Conservation (phyloP, 805 yeast species). For the Yamadazyma sp. region DNA sequence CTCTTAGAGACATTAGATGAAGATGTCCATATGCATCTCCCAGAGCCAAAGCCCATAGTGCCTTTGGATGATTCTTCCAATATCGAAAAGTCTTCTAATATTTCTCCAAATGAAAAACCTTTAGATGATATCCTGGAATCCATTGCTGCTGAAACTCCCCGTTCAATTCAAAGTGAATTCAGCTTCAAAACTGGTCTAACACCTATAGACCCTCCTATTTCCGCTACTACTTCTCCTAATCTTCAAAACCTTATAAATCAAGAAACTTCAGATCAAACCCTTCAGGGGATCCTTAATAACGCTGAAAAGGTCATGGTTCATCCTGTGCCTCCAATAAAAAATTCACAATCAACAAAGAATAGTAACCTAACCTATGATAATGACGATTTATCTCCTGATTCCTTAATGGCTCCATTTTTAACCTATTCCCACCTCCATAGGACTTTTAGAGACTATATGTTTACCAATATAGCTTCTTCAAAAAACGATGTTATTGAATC, state of each 20-base stretch:
- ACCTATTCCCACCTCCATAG: slow-evolving; percentile 26
- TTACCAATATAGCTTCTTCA: slow-evolving; percentile 24
- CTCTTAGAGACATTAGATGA: slow-evolving; percentile 9
- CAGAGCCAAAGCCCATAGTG: too few relatives aligned
- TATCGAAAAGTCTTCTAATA: too few relatives aligned
- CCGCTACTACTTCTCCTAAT: slow-evolving; percentile 6
- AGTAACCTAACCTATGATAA: not conserved
- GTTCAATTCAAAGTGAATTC: not conserved
- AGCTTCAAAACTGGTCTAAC: not conserved
- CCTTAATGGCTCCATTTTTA: slow-evolving; percentile 13
- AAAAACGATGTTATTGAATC: slow-evolving; percentile 8
- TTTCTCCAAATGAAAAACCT: too few relatives aligned
- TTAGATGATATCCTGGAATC: too few relatives aligned
- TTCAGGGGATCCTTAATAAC: slow-evolving; percentile 5
- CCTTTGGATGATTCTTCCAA: too few relatives aligned
- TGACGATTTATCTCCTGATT: slow-evolving; percentile 7
- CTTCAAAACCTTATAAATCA: slow-evolving; percentile 11
- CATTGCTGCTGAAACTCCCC: too few relatives aligned
- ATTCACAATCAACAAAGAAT: too few relatives aligned
- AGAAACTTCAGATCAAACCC: slow-evolving; percentile 2
- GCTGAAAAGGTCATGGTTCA: slow-evolving; percentile 6
- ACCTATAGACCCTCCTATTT: too few relatives aligned
- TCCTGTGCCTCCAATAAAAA: slow-evolving; percentile 3
- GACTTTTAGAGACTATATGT: slow-evolving; percentile 39
- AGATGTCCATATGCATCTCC: slow-evolving; percentile 1